phyloP scores from a whole-genome alignment of 495 filamentous ascomycete genomes.

The Aspergillus coremiiformis region DNA sequence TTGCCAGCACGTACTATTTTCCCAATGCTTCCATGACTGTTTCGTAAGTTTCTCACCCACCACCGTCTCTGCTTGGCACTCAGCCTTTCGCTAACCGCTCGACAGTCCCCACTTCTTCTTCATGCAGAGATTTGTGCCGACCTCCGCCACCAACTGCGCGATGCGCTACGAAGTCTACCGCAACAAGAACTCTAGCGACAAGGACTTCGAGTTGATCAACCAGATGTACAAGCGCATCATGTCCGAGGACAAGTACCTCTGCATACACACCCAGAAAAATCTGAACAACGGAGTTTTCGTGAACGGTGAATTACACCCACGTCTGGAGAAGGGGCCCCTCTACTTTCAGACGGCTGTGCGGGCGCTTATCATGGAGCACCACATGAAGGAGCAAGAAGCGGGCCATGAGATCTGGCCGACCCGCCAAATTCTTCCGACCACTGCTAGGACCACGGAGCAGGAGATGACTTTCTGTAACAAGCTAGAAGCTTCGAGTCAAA shows the following conservation, averaged over 20 bases:
- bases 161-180: constrained; percentile 46
- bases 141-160: constrained; percentile 23
- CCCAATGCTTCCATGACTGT: constrained; percentile 40
- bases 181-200: constrained; percentile 35
- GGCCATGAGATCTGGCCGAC: constrained; percentile 44
- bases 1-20: constrained; percentile 39
- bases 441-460: constrained; percentile 23
- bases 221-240: constrained; percentile 38
- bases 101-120: constrained; percentile 39
- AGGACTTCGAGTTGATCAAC: constrained; percentile 37
- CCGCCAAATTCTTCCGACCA: constrained; percentile 28
- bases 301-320: constrained; percentile 40
- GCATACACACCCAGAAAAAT: constrained; percentile 35
- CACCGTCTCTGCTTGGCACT: neutral
- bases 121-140: constrained; percentile 41
- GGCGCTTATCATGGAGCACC: constrained; percentile 33
- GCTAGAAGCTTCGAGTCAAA: constrained; percentile 12
- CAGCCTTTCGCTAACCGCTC: neutral
- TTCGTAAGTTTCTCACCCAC: constrained; percentile 31
- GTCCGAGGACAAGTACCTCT: constrained; percentile 42
- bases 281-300: constrained; percentile 36
- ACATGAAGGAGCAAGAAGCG: constrained; percentile 31
- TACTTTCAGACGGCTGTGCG: constrained; percentile 40
- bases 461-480: constrained; percentile 36
- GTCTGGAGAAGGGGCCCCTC: constrained; percentile 37